Percentiles rank a stretch among this genome's conserved stretches.
Conservation (phyloP, 2,329 filamentous ascomycete genomes). For the Acephala macrosclerotiorum region DNA sequence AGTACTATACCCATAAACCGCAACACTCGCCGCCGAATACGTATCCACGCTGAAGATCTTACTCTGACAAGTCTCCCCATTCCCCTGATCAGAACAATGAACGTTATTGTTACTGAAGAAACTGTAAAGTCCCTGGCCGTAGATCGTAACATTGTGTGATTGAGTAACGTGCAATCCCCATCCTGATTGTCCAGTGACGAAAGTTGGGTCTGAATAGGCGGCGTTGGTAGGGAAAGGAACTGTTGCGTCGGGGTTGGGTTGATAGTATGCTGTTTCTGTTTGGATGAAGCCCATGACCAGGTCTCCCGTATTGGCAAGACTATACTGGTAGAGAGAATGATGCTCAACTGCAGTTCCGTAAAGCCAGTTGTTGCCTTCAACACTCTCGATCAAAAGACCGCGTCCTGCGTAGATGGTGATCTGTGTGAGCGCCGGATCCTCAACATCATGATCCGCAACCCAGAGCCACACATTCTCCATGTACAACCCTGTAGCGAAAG, state of each 20-base stretch:
- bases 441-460: constrained; percentile 54
- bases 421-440: constrained; percentile 54
- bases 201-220: constrained; percentile 55
- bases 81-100: constrained; percentile 9
- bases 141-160: constrained; percentile 52
- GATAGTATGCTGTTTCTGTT: constrained; percentile 38
- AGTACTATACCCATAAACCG: constrained; percentile 29
- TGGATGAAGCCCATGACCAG: constrained; percentile 38
- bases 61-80: constrained; percentile 26
- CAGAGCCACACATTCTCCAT: constrained; percentile 58
- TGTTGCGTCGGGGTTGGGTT: constrained; percentile 24
- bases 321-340: constrained; percentile 60
- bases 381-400: constrained; percentile 55
- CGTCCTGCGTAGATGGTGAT: constrained; percentile 61
- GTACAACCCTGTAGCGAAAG: constrained; percentile 52
- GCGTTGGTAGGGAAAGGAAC: constrained; percentile 11
- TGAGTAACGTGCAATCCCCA: constrained; percentile 69
- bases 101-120: constrained; percentile 62
- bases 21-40: constrained; percentile 12
- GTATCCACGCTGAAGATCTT: constrained; percentile 29
- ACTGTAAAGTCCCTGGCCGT: constrained; percentile 61
- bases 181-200: constrained; percentile 57
- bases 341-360: constrained; percentile 56
- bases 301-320: constrained; percentile 48
- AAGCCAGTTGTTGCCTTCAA: constrained; percentile 57